Evolutionary conservation across 805 yeast species (phyloP).

Genomic region (Saccharomyces paradoxus): DNA sequence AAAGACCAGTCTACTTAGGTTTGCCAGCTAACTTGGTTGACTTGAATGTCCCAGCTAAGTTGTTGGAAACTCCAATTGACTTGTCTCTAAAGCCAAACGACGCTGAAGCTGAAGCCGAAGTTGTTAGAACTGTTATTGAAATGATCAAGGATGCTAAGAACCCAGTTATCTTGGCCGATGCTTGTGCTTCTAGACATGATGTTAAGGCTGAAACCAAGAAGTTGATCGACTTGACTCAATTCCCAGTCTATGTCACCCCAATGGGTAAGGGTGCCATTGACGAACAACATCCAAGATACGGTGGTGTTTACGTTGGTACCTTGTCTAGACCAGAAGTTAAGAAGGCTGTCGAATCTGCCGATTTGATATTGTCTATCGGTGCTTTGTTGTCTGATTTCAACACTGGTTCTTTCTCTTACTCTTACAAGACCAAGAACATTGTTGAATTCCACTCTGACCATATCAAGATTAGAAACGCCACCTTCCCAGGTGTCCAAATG

Average conservation of each 20-base stretch:
- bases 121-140: constrained; percentile 39
- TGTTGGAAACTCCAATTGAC: constrained; percentile 51
- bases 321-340: constrained; percentile 60
- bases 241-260: constrained; percentile 73
- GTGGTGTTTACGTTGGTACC: constrained; percentile 73
- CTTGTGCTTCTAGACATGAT: constrained; percentile 68
- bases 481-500: constrained; percentile 59
- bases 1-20: constrained; percentile 71
- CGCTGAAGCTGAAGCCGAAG: constrained; percentile 47
- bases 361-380: constrained; percentile 64
- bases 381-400: constrained; percentile 73
- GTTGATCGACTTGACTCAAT: constrained; percentile 53
- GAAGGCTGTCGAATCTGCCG: constrained; percentile 60
- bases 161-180: constrained; percentile 70
- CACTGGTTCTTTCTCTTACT: constrained; percentile 71
- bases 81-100: constrained; percentile 43
- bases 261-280: constrained; percentile 75
- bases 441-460: constrained; percentile 62
- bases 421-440: constrained; percentile 55
- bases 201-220: constrained; percentile 46
- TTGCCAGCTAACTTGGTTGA: constrained; percentile 70
- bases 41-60: constrained; percentile 40
- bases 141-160: constrained; percentile 45
- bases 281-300: constrained; percentile 57
- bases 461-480: constrained; percentile 53